A percentile compares a stretch with the other conserved stretches of the same genome.
Evolutionary conservation across 2,329 filamentous ascomycete genomes (phyloP).

Genomic region (Xylariomycetidae sp.): DNA sequence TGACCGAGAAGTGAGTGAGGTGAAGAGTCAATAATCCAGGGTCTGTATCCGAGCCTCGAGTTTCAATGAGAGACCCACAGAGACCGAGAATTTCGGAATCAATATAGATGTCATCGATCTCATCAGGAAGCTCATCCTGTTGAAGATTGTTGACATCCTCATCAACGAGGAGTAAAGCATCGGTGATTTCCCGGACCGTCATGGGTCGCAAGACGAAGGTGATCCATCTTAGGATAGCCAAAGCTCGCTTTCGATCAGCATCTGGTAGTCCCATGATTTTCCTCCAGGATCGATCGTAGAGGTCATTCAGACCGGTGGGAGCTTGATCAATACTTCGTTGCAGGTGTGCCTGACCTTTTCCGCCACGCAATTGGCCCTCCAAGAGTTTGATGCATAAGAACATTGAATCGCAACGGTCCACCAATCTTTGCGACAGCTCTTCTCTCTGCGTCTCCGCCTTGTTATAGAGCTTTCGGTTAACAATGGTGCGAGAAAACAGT

Average conservation of each 20-base stretch:
- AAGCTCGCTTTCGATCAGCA: conserved; percentile 14
- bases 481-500: conserved; percentile 19
- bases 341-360: conserved; percentile 25
- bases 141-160: conserved; percentile 3
- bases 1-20: conserved; percentile 9
- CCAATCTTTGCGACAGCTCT: conserved; percentile 19
- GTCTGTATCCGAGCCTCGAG: neutral
- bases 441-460: conserved; percentile 14
- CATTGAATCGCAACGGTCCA: conserved; percentile 25
- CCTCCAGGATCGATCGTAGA: conserved; percentile 29
- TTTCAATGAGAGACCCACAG: conserved; percentile 9
- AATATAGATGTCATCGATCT: conserved; percentile 8
- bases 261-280: conserved; percentile 12
- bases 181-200: conserved; percentile 7
- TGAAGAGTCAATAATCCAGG: conserved; percentile 7
- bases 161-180: conserved; percentile 5
- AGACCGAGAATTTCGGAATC: conserved; percentile 8
- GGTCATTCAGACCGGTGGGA: conserved; percentile 19
- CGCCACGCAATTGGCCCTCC: conserved; percentile 15
- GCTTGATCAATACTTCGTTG: conserved; percentile 21
- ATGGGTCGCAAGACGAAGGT: conserved; percentile 16
- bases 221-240: conserved; percentile 26
- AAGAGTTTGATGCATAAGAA: conserved; percentile 31
- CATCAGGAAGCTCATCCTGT: conserved; percentile 7
- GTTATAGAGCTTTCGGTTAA: conserved; percentile 23